Base-by-base conservation (phyloP, 495 filamentous ascomycete species). In the Tuber indicum region DNA sequence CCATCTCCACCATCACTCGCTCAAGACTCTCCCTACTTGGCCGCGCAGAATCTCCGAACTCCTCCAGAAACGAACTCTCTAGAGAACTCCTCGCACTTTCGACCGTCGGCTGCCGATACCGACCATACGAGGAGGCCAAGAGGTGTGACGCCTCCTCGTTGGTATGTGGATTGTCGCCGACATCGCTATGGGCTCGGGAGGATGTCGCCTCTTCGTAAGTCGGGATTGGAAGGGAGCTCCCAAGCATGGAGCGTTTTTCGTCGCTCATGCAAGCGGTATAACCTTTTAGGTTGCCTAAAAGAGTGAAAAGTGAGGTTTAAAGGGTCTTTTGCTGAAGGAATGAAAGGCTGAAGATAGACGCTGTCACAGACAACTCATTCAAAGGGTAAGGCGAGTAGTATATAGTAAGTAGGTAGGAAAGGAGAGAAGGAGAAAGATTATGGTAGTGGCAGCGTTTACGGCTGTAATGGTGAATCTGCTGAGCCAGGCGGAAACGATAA, bases 141-240 rank as follows among this genome's bases (percentile, higher is more conserved):
- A 66, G 58, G 23, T 74, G 84, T n/a, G 58, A 84, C 72, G 41
- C 84, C 83, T 79, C 84, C 76, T 58, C 84, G 77, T 76, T 46
- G 72, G 39, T 66, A 36, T 66, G 58, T 19, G 58, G 58, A 19
- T 66, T 71, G 44, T 84, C 84, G 62, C 75, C 78, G 36, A 73
- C 84, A 83, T 84, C 81, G 62, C 91, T 91, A 58, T 86, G 85
- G 26, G 90, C 87, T 70, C 87, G 88, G 39, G 88, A 90, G 49
- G 87, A 88, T 75, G 86, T 90, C 74, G 96, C 94, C 86, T 99
- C 96, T 84, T 98, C 95, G 87, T 99, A 99, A 58, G 92, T 91
- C 14, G 95, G 95, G 85, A 98, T 97, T 32, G 96, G 94, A 74
- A 93, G 88, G 72, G 88, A 75, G 36, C 70, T 77, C 70, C 71